Evolutionary conservation across 345 rosid genomes (phyloP), one percentile per base, ranked within the genome.

Genomic region (Punica granatum): DNA sequence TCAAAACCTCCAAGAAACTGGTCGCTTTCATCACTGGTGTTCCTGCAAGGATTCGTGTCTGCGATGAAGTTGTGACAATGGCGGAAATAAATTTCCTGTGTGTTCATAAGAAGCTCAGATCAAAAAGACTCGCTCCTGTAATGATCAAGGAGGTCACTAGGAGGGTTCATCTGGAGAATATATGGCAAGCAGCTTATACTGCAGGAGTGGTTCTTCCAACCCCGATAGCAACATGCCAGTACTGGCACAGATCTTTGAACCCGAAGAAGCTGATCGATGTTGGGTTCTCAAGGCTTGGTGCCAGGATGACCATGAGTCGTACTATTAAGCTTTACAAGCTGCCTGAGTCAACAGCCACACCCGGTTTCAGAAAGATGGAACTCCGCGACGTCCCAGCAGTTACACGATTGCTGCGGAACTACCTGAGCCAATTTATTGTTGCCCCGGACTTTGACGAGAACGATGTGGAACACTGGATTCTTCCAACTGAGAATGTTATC

Each of bases 81-180:
- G 97, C 94, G 0, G 98, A 92, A 88, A 81, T 92, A 73, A 92
- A 92, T 77, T 90, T 90, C 83, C 72, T 92, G 80, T 90, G 97
- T 33, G 97, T 93, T 72, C 97, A 88, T 75, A 90, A 88, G 88
- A 93, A 88, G 87, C 97, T 90, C 65, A 83, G 96, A 70, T 85
- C 97, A 0, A 93, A 93, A 84, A 81, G 97, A 63, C 92, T 93
- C 2, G 96, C 98, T 11, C 98, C 98, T 3, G 98, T 93, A 31
- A 87, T 90, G 97, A 93, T 93, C 64, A 90, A 90, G 87, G 97
- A 93, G 79, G 90, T 93, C 16, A 92, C 97, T 1, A 77, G 98
- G 71, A 84, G 97, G 79, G 96, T 90, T 77, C 96, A 93, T 65
- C 74, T 88, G 79, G 94, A 90, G 86, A 85, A 88, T 72, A 87